phyloP scores from a whole-genome alignment of 352 stramenopile genomes.

The Phytophthora sansomeana region DNA sequence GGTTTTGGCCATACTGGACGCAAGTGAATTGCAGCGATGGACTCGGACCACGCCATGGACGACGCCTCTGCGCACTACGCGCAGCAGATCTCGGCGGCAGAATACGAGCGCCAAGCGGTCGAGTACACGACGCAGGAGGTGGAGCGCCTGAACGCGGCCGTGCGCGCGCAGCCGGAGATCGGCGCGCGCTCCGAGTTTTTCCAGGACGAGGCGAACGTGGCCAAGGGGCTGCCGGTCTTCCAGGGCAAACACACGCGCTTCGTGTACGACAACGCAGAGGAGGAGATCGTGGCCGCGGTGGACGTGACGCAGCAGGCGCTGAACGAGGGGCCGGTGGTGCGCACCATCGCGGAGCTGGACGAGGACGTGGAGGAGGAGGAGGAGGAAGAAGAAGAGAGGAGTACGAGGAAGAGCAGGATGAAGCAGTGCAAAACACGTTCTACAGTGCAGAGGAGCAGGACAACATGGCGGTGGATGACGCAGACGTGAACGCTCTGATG shows the following conservation, averaged over 20 bases:
- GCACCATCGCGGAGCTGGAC: constrained; percentile 69
- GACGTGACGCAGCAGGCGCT: constrained; percentile 71
- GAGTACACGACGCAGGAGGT: constrained; percentile 75
- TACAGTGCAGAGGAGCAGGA: constrained; percentile 34
- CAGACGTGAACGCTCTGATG: constrained; percentile 52
- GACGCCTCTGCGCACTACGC: constrained; percentile 29
- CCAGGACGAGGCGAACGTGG: constrained; percentile 66
- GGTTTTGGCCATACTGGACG: constrained; percentile 14
- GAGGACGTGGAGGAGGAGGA: constrained; percentile 47
- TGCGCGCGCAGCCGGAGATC: constrained; percentile 58
- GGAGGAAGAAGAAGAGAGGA: constrained; percentile 51
- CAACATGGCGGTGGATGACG: constrained; percentile 45
- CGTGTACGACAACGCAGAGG: constrained; percentile 79
- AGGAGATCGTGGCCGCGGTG: constrained; percentile 69
- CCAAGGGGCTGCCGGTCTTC: constrained; percentile 70
- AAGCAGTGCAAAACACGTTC: constrained; percentile 50
- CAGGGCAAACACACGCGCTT: constrained; percentile 85
- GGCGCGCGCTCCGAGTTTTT: constrained; percentile 70
- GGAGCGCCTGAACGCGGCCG: constrained; percentile 65
- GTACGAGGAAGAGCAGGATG: constrained; percentile 38
- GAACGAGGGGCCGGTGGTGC: constrained; percentile 56
- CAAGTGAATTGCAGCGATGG: constrained; percentile 27
- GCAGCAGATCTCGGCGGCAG: constrained; percentile 55
- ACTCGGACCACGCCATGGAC: constrained; percentile 38
- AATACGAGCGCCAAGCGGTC: constrained; percentile 72